These are phyloP conservation scores for Orychophragmus violaceus DNA, from an alignment of 345 rosid genomes.

Conservation along the genomic window DNA sequence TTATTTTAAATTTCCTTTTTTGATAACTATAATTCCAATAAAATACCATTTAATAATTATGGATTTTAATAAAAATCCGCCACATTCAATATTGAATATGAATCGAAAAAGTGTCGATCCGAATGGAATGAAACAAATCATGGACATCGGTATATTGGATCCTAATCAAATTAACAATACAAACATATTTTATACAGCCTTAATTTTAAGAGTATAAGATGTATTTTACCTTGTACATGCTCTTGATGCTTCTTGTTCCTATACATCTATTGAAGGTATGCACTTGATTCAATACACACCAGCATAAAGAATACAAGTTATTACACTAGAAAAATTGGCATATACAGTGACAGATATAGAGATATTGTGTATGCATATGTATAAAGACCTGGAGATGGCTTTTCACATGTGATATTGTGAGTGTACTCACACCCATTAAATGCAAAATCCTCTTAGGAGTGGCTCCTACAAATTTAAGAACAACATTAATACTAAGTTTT, in stretches of 20 bases:
- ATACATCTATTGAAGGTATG: constrained; percentile 10
- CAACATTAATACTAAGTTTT: background rate
- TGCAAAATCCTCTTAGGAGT: constrained; percentile 58
- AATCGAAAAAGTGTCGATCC: too few species aligned
- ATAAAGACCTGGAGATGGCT: constrained; percentile 61
- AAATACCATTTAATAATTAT: too few species aligned
- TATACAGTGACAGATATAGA: background rate
- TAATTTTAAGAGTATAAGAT: background rate
- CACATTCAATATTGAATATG: too few species aligned
- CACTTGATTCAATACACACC: background rate
- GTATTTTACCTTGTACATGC: background rate
- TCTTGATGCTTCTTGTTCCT: background rate
- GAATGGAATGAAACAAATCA: too few species aligned
- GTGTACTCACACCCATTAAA: constrained; percentile 48
- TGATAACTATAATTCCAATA: too few species aligned
- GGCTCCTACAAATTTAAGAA: constrained; percentile 36
- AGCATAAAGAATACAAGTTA: background rate
- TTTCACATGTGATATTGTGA: constrained; percentile 62
- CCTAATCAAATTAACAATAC: background rate
- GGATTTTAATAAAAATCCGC: too few species aligned
- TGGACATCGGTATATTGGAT: too few species aligned
- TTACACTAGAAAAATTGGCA: background rate
- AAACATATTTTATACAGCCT: background rate
- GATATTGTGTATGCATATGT: background rate
- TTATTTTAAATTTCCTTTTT: too few species aligned